phyloP scores from a whole-genome alignment of 1,139 yeast genomes.

The Yamadazyma triangularis region DNA sequence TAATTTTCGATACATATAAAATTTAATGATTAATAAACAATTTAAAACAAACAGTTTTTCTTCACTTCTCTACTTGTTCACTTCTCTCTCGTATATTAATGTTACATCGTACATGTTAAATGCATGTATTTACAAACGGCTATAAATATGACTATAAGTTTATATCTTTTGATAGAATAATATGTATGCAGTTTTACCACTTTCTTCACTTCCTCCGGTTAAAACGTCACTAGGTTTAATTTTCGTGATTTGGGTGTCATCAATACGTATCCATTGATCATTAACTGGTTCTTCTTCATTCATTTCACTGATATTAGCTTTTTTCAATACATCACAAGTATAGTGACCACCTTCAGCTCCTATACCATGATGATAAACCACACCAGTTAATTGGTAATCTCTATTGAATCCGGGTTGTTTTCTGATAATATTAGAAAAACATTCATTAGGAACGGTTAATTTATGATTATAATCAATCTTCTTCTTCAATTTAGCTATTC shows the following conservation, averaged over 20 bases:
- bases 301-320: slow-evolving; percentile 13
- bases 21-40: no score
- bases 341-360: slow-evolving; percentile 95
- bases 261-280: slow-evolving; percentile 94
- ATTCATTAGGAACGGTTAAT: slow-evolving; percentile 51
- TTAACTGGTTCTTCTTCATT: no score
- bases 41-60: no score
- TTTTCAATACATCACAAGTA: slow-evolving; percentile 73
- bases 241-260: slow-evolving; percentile 65
- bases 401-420: slow-evolving; percentile 16
- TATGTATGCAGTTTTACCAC: slow-evolving; percentile 68
- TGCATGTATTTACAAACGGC: background rate
- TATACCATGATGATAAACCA: slow-evolving; percentile 92
- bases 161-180: slow-evolving; percentile 57
- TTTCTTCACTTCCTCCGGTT: slow-evolving; percentile 41
- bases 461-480: slow-evolving; percentile 53
- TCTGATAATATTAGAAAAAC: slow-evolving; percentile 37
- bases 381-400: slow-evolving; percentile 68
- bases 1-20: no score
- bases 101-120: background rate
- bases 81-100: no score
- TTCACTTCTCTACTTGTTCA: no score
- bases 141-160: no score
- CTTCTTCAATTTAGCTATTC: slow-evolving; percentile 58
- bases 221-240: slow-evolving; percentile 49